A percentile compares a stretch with the other conserved stretches of the same genome.
Conservation (phyloP, 148 eudicot genomes). For the Rhododendron kiyosumense region DNA sequence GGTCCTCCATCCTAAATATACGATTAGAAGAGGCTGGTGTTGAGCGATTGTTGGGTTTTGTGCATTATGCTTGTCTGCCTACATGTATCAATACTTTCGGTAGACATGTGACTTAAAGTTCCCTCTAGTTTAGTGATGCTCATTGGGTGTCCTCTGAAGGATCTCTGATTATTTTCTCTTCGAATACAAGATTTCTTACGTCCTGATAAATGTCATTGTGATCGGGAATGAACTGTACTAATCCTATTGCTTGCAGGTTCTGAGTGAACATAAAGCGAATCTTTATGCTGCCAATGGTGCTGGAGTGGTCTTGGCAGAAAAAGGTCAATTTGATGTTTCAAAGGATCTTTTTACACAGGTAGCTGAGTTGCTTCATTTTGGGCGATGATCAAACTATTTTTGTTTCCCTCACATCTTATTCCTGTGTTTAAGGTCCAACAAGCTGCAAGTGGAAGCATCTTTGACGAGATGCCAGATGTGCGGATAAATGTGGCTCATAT, state of each 20-base stretch:
- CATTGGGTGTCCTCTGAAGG: neutral
- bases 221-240: neutral
- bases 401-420: neutral
- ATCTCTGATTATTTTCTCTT: neutral
- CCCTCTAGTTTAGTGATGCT: slow-evolving; percentile 1
- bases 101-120: neutral
- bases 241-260: slow-evolving; percentile 45
- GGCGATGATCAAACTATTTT: neutral
- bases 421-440: slow-evolving; percentile 68
- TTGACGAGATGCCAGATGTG: slow-evolving; percentile 92
- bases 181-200: neutral
- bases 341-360: slow-evolving; percentile 90
- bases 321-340: slow-evolving; percentile 89
- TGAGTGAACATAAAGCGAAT: slow-evolving; percentile 60
- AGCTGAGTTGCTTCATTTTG: slow-evolving; percentile 7
- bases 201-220: neutral
- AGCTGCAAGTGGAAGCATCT: slow-evolving; percentile 86
- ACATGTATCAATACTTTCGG: neutral
- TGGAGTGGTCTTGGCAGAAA: slow-evolving; percentile 90
- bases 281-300: slow-evolving; percentile 96
- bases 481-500: slow-evolving; percentile 98
- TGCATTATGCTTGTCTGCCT: neutral
- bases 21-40: neutral
- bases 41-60: neutral
- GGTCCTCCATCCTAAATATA: neutral